Evolutionary conservation across 2,329 filamentous ascomycete genomes (phyloP).

Genomic region (Penicillium sp.): DNA sequence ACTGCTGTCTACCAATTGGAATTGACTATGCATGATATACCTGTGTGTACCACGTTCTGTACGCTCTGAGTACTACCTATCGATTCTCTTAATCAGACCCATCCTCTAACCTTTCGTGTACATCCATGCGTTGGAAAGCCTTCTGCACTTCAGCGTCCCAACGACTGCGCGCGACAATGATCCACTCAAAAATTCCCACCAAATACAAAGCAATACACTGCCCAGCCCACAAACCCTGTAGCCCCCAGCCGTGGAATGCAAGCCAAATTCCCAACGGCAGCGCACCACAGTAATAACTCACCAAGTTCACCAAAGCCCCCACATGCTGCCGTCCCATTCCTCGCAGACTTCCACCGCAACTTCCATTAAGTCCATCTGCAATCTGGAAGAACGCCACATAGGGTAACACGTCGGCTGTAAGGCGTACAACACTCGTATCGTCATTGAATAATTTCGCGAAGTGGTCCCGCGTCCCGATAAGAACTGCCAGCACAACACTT

Average conservation of each 20-base stretch:
- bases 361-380: slow-evolving; percentile 82
- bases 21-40: too few species aligned
- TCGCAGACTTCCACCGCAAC: slow-evolving; percentile 75
- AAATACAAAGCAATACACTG: slow-evolving; percentile 80
- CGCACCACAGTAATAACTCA: slow-evolving; percentile 82
- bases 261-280: slow-evolving; percentile 80
- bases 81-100: slow-evolving; percentile 5
- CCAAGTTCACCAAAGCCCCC: slow-evolving; percentile 76
- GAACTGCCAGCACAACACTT: slow-evolving; percentile 63
- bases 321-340: slow-evolving; percentile 88
- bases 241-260: slow-evolving; percentile 82
- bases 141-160: slow-evolving; percentile 74
- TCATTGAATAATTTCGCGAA: slow-evolving; percentile 83
- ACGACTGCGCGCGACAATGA: slow-evolving; percentile 73
- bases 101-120: slow-evolving; percentile 31
- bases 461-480: slow-evolving; percentile 71
- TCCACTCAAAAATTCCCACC: slow-evolving; percentile 77
- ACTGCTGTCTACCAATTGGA: too few species aligned
- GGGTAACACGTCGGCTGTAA: slow-evolving; percentile 80
- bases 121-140: slow-evolving; percentile 71
- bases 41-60: too few species aligned
- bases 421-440: slow-evolving; percentile 67
- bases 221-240: slow-evolving; percentile 79
- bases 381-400: slow-evolving; percentile 90
- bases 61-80: too few species aligned